Percentiles rank a stretch among this genome's conserved stretches.
Conservation (phyloP, 306 rosid genomes). For the Purshia tridentata region DNA sequence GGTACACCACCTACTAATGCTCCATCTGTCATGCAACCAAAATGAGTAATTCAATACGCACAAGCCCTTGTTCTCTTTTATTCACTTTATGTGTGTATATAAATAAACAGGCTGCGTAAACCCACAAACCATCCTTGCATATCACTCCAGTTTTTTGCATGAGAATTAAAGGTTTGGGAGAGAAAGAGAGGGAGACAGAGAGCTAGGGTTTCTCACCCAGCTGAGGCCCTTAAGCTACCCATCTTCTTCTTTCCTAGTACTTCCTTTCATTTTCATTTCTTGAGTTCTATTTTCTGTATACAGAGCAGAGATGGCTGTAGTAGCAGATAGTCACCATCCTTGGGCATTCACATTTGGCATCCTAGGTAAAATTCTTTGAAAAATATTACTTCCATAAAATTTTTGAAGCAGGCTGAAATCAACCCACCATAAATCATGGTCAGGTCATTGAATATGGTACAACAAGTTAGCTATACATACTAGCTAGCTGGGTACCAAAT, state of each 20-base stretch:
- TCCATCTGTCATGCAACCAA: constrained; percentile 46
- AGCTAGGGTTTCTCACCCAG: constrained; percentile 34
- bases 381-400: background rate
- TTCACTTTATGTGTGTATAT: constrained; percentile 12
- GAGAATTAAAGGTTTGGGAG: constrained; percentile 6
- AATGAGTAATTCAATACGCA: constrained; percentile 40
- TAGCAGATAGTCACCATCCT: constrained; percentile 32
- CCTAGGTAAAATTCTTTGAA: constrained; percentile 45
- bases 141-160: constrained; percentile 25
- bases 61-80: background rate
- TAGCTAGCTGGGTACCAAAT: background rate
- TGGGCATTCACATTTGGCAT: constrained; percentile 73
- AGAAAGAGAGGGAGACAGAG: background rate
- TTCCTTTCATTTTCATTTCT: background rate
- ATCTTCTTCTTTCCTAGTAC: constrained; percentile 4
- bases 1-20: constrained; percentile 58
- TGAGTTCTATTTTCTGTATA: background rate
- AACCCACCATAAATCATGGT: too few species aligned
- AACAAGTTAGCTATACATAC: background rate
- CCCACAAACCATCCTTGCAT: constrained; percentile 21
- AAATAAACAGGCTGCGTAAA: constrained; percentile 14
- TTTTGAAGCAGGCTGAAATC: background rate
- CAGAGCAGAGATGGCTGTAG: constrained; percentile 34
- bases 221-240: constrained; percentile 19
- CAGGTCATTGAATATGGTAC: too few species aligned